Conservation (phyloP, 768 basidiomycete genomes). For the Suillus subalutaceus region DNA sequence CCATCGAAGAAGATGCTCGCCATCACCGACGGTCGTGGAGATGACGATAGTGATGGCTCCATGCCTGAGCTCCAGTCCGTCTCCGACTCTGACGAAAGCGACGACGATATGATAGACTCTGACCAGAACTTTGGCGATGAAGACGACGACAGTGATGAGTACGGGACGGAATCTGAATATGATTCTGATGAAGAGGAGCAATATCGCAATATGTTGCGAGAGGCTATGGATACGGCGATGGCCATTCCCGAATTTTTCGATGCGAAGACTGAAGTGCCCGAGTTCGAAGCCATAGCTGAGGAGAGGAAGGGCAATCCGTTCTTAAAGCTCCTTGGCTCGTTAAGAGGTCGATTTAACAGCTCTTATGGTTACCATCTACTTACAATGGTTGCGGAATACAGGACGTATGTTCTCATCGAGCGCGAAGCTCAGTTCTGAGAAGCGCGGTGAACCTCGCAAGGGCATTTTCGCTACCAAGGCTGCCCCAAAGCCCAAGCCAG, state of each 20-base stretch:
- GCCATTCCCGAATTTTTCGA: conserved; percentile 62
- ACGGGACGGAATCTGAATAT: conserved; percentile 49
- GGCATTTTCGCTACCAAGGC: conserved; percentile 23
- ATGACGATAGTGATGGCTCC: conserved; percentile 48
- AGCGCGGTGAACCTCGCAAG: conserved; percentile 37
- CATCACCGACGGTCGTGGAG: conserved; percentile 47
- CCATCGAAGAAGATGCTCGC: conserved; percentile 46
- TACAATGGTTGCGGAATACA: conserved; percentile 26
- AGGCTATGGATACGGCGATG: conserved; percentile 73
- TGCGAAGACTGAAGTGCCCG: conserved; percentile 45
- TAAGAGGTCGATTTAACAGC: conserved; percentile 55
- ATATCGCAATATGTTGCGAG: conserved; percentile 59
- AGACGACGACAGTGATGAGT: conserved; percentile 37
- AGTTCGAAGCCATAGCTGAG: conserved; percentile 46
- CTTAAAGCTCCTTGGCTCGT: conserved; percentile 70
- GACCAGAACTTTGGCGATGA: conserved; percentile 38
- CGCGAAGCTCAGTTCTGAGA: conserved; percentile 45
- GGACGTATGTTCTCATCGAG: conserved; percentile 66
- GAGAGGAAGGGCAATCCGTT: conserved; percentile 75
- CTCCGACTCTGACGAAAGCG: conserved; percentile 54
- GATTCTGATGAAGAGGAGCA: conserved; percentile 73
- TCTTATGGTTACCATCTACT: not conserved
- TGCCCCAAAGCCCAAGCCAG: conserved; percentile 13
- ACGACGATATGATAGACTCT: conserved; percentile 35
- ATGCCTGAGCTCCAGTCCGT: conserved; percentile 73